A percentile compares a stretch with the other conserved stretches of the same genome.
Conservation (phyloP, 805 yeast species). For the Saturnispora dispora region DNA sequence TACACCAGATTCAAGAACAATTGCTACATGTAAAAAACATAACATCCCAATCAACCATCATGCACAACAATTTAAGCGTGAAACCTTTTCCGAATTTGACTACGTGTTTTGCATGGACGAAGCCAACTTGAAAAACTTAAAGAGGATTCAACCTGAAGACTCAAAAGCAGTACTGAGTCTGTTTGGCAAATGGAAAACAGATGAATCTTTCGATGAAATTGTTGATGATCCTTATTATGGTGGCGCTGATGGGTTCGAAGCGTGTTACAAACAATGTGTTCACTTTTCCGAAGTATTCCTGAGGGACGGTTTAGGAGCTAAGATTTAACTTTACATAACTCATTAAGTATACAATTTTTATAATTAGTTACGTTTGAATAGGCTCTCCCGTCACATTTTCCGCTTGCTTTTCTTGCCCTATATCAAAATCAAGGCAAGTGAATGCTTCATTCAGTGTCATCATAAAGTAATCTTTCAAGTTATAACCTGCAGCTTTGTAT, state of each 20-base stretch:
- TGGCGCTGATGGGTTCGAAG: conserved; percentile 73
- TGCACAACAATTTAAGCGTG: conserved; percentile 56
- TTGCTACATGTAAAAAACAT: conserved; percentile 55
- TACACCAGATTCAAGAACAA: conserved; percentile 68
- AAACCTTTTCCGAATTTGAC: conserved; percentile 51
- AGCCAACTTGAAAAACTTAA: conserved; percentile 43
- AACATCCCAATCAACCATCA: conserved; percentile 66
- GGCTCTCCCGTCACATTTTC: background rate
- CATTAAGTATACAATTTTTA: background rate
- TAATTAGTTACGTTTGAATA: background rate
- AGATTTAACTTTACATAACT: background rate
- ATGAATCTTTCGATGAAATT: conserved; percentile 38
- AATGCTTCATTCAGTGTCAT: conserved; percentile 83
- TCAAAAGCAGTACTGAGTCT: conserved; percentile 43
- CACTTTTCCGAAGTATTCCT: conserved; percentile 72
- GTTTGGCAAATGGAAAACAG: conserved; percentile 77
- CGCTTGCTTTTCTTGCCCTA: conserved; percentile 45
- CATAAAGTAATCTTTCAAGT: conserved; percentile 56
- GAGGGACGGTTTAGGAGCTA: conserved; percentile 31
- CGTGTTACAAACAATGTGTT: conserved; percentile 60
- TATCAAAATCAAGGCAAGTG: conserved; percentile 76
- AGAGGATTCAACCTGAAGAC: conserved; percentile 43
- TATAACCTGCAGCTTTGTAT: conserved; percentile 81
- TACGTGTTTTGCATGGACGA: conserved; percentile 68
- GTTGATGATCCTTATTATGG: conserved; percentile 94